Base-by-base conservation (phyloP, 371 early-diverging fungal genomes). In the Syncephalis fuscata region DNA sequence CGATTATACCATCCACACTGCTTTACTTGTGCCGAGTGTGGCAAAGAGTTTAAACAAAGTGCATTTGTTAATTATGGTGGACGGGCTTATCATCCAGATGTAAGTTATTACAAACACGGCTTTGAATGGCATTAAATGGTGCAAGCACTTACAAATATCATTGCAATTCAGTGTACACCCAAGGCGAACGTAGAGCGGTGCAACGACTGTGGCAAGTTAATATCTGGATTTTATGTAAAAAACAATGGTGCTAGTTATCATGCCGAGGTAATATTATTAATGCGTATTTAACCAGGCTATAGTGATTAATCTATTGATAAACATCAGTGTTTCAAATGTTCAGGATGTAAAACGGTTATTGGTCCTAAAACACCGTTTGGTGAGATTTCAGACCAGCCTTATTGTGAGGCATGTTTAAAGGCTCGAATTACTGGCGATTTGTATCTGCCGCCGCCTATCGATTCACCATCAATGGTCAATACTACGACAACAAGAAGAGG, bases 331-430 rank as follows among this genome's bases (percentile, higher is more conserved):
- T 53, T 53, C 38, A 36, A 26, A 21, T 49, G 53, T 42, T 36
- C 48, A 2, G 53, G 49, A 1, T 53, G 53, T 23, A 22, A 45
- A 10, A 43, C 37, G 17, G 20, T 39, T 5, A 52, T 56, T 36
- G 25, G 45, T 8, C 54, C 52, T 5, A 27, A 20, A 0, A 46
- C 56, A 14, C 55, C 53, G 20, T 44, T 48, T 25, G 59, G 55
- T 23, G 50, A 46, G 27, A 49, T 55, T 9, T n/a, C 26, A 9
- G 21, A 53, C 5, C 10, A 56, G 37, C 49, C 55, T 26, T 52
- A 52, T 52, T 50, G 59, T 49, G 47, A 49, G 22, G 37, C 46
- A 8, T 59, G 59, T 43, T 24, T 49, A 23, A 43, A 48, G 20
- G 45, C 46, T 25, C 45, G 38, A 3, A 40, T 20, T 20, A 50